Conservation (phyloP, 148 eudicot genomes). For the Rhododendron ovatum region DNA sequence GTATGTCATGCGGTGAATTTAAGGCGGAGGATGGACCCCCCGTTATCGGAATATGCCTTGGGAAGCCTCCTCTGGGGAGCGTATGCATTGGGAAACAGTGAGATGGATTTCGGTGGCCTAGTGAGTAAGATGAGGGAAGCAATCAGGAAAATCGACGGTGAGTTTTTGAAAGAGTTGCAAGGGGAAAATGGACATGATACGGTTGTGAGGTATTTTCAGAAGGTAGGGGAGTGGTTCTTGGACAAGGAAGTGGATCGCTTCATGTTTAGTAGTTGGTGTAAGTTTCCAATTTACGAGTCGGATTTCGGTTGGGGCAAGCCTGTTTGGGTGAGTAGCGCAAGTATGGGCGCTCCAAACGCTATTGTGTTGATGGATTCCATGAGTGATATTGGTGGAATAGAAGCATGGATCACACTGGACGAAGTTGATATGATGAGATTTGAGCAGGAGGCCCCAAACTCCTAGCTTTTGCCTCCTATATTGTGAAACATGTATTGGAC, state of each 20-base stretch:
- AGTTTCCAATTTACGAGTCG: conserved; percentile 27
- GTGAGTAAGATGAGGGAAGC: conserved; percentile 17
- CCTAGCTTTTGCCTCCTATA: background rate
- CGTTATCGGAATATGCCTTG: conserved; percentile 12
- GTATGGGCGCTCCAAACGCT: conserved; percentile 10
- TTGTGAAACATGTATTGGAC: background rate
- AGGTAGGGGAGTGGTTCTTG: background rate
- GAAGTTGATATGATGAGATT: background rate
- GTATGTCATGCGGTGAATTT: conserved; percentile 27
- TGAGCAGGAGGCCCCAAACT: background rate
- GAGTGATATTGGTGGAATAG: conserved; percentile 25
- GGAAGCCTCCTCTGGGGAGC: conserved; percentile 24
- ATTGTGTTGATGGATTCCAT: conserved; percentile 26
- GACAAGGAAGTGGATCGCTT: conserved; percentile 1
- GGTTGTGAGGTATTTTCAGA: background rate
- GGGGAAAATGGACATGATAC: conserved; percentile 14
- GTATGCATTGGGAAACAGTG: background rate
- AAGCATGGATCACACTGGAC: conserved; percentile 42
- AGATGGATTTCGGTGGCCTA: conserved; percentile 5
- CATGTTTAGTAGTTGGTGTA: conserved; percentile 37
- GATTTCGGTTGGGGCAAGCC: conserved; percentile 52
- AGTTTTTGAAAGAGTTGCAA: background rate
- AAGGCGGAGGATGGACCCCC: conserved; percentile 22
- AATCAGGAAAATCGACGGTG: conserved; percentile 9
- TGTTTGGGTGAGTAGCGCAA: conserved; percentile 27